These are phyloP conservation scores for Lactarius sanguifluus DNA, from an alignment of 768 basidiomycete species.

Conservation along the genomic window DNA sequence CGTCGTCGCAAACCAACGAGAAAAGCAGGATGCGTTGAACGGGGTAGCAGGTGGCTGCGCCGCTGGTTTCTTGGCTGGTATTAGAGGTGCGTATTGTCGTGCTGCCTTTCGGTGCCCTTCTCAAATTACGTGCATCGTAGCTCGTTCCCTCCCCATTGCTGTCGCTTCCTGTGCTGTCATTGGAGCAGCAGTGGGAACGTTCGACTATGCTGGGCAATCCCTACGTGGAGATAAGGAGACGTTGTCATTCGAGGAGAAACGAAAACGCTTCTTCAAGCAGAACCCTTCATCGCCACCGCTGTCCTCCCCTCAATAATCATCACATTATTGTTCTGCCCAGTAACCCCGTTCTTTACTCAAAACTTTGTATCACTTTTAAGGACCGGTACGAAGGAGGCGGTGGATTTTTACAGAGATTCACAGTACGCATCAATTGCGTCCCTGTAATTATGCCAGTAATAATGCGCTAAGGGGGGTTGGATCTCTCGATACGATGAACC, in stretches of 20 bases:
- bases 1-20: conserved; percentile 74
- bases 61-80: conserved; percentile 87
- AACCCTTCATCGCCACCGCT: conserved; percentile 47
- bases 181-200: conserved; percentile 77
- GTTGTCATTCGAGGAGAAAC: conserved; percentile 61
- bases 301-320: conserved; percentile 32
- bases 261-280: conserved; percentile 84
- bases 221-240: conserved; percentile 47
- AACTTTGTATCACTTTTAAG: neutral
- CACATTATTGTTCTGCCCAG: neutral
- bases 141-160: conserved; percentile 80
- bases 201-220: conserved; percentile 70
- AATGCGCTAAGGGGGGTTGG: neutral
- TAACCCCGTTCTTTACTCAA: conserved; percentile 2
- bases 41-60: conserved; percentile 88
- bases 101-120: neutral
- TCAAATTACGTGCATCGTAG: conserved; percentile 41
- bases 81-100: conserved; percentile 58
- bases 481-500: neutral
- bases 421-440: neutral
- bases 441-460: neutral
- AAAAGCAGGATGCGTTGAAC: conserved; percentile 77
- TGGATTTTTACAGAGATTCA: neutral
- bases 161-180: conserved; percentile 75
- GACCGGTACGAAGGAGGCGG: neutral